Evolutionary conservation across 257 asterid species (phyloP).

Genomic region (Eustoma russellianum): DNA sequence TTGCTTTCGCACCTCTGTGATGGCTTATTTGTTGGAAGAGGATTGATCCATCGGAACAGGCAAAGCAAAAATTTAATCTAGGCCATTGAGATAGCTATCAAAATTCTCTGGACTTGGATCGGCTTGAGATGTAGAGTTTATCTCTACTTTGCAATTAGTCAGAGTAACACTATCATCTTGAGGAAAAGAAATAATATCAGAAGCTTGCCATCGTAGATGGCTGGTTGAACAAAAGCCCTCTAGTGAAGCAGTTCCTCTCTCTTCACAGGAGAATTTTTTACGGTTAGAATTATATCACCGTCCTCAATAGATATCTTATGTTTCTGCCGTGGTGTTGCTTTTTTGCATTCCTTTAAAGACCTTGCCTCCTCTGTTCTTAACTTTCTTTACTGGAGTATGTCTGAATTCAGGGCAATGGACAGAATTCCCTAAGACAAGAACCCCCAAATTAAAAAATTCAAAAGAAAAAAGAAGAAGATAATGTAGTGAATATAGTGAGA

Average conservation of each 20-base stretch:
- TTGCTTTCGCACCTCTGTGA: conserved; percentile 16
- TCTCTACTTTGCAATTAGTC: not conserved
- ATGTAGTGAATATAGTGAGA: too few relatives aligned
- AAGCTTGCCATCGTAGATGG: not conserved
- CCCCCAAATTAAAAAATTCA: too few relatives aligned
- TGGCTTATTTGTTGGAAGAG: conserved; percentile 7
- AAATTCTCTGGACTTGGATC: conserved; percentile 19
- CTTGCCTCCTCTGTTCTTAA: not conserved
- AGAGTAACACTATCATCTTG: not conserved
- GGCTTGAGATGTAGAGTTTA: conserved; percentile 3
- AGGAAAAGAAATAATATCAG: not conserved
- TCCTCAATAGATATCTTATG: not conserved
- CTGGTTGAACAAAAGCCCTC: not conserved
- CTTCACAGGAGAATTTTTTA: not conserved
- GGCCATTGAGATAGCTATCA: conserved; percentile 26
- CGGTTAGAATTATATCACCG: not conserved
- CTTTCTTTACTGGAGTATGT: not conserved
- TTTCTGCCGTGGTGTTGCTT: not conserved
- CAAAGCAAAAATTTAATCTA: conserved; percentile 22
- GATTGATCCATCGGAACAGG: conserved; percentile 9
- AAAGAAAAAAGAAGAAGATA: too few relatives aligned
- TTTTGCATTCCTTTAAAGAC: conserved; percentile 2
- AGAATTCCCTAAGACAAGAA: not conserved
- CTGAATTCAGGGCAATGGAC: not conserved
- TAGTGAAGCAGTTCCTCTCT: not conserved